Evolutionary conservation across 208 protist species (phyloP).

Genomic region (Dictyostelium gargantuum): DNA sequence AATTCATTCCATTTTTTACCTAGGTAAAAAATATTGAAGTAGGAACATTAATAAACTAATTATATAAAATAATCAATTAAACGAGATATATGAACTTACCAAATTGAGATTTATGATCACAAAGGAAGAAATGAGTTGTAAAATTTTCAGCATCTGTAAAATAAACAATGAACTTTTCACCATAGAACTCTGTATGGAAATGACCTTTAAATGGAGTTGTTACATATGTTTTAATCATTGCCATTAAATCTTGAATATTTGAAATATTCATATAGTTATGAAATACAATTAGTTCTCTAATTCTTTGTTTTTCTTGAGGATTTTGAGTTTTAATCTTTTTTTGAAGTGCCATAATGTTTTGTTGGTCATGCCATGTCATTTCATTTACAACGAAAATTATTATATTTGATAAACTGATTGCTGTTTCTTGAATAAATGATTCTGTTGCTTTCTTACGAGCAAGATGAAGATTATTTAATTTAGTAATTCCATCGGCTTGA

Average conservation of each 20-base stretch:
- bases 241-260: not conserved
- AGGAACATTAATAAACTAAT: too few relatives aligned
- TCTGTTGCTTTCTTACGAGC: not conserved
- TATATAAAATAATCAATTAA: too few relatives aligned
- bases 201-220: not conserved
- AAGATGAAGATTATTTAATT: not conserved
- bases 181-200: not conserved
- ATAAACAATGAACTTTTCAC: not conserved
- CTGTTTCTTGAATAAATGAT: not conserved
- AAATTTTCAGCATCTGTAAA: not conserved
- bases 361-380: not conserved
- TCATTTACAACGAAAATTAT: not conserved
- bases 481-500: not conserved
- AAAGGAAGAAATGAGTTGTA: not conserved
- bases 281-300: not conserved
- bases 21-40: too few relatives aligned
- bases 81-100: too few relatives aligned
- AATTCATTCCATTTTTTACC: not conserved
- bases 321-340: not conserved
- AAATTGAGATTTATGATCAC: not conserved
- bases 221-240: not conserved
- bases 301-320: not conserved
- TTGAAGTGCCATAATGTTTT: not conserved
- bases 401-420: not conserved
- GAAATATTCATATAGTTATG: not conserved